Percentiles rank a stretch among this genome's conserved stretches.
phyloP scores from a whole-genome alignment of 257 asterid genomes.

The Solanum stenotomum region DNA sequence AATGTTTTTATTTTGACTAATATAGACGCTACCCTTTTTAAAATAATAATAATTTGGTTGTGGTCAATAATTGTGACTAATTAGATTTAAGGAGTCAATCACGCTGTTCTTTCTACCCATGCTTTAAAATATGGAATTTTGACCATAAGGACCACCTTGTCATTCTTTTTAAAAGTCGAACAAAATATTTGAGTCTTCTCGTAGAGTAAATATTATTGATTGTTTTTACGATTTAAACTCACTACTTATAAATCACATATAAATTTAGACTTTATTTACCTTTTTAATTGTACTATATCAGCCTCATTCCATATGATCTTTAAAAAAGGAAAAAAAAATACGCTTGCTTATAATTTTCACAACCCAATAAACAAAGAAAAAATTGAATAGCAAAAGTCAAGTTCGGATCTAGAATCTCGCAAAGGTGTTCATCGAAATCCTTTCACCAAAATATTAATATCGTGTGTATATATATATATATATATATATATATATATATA shows the following conservation, averaged over 20 bases:
- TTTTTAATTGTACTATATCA: no score
- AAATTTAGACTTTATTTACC: no score
- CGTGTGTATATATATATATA: background rate
- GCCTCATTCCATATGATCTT: background rate
- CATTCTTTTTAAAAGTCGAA: background rate
- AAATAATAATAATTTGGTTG: no score
- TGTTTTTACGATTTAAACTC: background rate
- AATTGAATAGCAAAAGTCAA: background rate
- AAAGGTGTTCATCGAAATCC: background rate
- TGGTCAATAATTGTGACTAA: background rate
- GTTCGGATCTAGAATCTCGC: background rate
- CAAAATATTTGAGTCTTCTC: background rate
- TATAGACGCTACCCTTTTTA: background rate
- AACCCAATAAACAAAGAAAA: background rate
- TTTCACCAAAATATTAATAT: background rate
- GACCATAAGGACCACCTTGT: background rate
- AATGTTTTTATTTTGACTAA: background rate
- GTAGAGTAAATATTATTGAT: background rate
- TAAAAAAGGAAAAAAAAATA: no score
- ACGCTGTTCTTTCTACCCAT: background rate
- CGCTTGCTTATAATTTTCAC: background rate
- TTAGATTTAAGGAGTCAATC: background rate
- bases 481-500: no score
- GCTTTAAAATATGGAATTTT: background rate
- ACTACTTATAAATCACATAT: rapidly evolving